A percentile compares a stretch with the other conserved stretches of the same genome.
Evolutionary conservation across 1,284 basidiomycete species (phyloP).

Genomic region (Takashimella koratensis): DNA sequence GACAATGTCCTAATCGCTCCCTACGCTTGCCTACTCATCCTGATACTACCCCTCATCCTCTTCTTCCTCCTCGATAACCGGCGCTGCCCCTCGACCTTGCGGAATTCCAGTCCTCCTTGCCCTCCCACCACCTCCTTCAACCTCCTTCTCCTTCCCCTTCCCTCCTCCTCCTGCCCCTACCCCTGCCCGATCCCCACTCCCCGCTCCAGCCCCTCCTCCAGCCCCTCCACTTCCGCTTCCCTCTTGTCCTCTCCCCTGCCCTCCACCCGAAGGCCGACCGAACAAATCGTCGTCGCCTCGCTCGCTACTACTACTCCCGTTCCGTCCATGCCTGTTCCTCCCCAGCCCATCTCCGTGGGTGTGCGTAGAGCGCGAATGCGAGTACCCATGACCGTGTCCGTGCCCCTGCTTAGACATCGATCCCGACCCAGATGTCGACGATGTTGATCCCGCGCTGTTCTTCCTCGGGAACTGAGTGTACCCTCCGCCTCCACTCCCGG

Average conservation of each 20-base stretch:
- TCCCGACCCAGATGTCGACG: background rate
- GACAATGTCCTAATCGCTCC: no score
- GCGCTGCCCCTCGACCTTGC: slow-evolving; percentile 12
- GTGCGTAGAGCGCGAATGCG: no score
- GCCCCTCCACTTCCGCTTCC: background rate
- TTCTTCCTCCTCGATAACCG: slow-evolving; percentile 28
- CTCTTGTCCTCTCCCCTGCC: background rate
- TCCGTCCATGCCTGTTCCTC: slow-evolving; percentile 1
- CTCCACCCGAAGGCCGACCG: background rate
- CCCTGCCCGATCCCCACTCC: background rate
- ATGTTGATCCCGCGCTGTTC: background rate
- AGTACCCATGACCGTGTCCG: background rate
- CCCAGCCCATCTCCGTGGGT: slow-evolving; percentile 4
- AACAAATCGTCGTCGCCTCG: background rate
- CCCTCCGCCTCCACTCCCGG: background rate
- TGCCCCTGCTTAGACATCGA: slow-evolving; percentile 1
- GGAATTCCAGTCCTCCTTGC: slow-evolving; percentile 11
- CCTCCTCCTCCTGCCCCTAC: slow-evolving; percentile 1
- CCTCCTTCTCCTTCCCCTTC: slow-evolving; percentile 3
- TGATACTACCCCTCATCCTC: slow-evolving; percentile 30
- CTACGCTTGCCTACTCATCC: no score
- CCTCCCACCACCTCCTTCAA: background rate
- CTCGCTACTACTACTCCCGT: background rate
- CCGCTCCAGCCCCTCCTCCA: background rate
- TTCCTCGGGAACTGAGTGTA: background rate